Evolutionary conservation across 2,329 filamentous ascomycete genomes (phyloP).

Genomic region (Lecanicillium sp.): DNA sequence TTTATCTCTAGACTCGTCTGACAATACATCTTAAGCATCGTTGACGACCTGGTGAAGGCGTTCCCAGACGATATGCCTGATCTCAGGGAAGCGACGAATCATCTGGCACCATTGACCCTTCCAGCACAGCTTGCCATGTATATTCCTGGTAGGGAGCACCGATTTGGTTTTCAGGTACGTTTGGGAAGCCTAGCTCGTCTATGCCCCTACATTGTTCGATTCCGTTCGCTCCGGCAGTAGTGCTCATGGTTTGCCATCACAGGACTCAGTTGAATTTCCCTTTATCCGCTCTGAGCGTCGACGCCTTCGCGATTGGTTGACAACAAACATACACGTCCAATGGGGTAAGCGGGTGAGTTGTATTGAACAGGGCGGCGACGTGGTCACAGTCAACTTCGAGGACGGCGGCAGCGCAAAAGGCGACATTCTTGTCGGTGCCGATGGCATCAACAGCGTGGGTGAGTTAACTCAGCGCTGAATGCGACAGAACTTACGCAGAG

Average conservation of each 20-base stretch:
- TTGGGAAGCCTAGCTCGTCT: no score
- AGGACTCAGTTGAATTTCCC: conserved; percentile 16
- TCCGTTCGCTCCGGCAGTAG: no score
- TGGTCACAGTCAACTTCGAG: conserved; percentile 31
- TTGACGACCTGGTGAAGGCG: conserved; percentile 12
- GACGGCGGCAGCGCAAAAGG: conserved; percentile 33
- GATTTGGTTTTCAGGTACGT: no score
- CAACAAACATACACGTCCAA: conserved; percentile 21
- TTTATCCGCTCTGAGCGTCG: conserved; percentile 22
- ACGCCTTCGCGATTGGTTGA: conserved; percentile 14
- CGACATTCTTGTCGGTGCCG: conserved; percentile 37
- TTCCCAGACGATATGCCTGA: conserved; percentile 8
- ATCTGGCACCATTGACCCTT: conserved; percentile 15
- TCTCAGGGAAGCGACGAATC: conserved; percentile 14
- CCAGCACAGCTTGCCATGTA: conserved; percentile 15
- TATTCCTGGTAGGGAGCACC: no score
- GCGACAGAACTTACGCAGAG: no score
- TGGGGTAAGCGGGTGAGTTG: conserved; percentile 27
- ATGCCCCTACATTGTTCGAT: no score
- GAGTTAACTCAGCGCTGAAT: no score
- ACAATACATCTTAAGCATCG: conserved; percentile 3
- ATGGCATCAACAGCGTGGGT: conserved; percentile 34
- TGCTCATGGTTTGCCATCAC: no score
- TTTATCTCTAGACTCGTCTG: neutral
- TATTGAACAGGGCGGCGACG: conserved; percentile 24